Conservation (phyloP, 2,329 filamentous ascomycete genomes). For the Hypomyces perniciosus region DNA sequence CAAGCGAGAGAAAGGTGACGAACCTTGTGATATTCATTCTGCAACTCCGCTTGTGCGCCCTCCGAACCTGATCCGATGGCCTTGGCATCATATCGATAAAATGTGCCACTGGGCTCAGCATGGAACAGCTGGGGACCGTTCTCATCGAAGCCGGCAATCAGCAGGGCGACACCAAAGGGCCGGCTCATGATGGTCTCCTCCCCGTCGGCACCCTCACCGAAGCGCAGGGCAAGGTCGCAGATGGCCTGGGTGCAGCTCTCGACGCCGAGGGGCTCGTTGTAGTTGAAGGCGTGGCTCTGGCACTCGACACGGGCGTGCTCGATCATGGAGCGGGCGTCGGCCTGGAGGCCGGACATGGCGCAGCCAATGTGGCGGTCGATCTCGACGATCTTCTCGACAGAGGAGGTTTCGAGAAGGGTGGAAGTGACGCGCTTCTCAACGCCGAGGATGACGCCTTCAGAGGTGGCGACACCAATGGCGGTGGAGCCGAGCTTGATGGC, state of each 20-base stretch:
- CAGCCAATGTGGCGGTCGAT: slow-evolving; percentile 98
- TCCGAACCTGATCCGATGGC: slow-evolving; percentile 96
- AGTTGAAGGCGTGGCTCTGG: slow-evolving; percentile 97
- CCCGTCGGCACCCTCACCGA: slow-evolving; percentile 94
- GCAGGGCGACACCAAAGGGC: slow-evolving; percentile 90
- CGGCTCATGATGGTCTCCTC: slow-evolving; percentile 98
- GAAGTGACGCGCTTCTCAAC: slow-evolving; percentile 99
- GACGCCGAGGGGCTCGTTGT: slow-evolving; percentile 87
- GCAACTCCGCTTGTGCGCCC: slow-evolving; percentile 93
- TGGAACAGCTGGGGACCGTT: slow-evolving; percentile 96
- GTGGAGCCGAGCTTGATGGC: slow-evolving; percentile 99
- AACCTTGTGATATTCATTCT: slow-evolving; percentile 96
- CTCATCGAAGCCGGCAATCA: slow-evolving; percentile 97
- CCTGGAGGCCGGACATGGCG: slow-evolving; percentile 97
- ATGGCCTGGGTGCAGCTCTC: slow-evolving; percentile 99
- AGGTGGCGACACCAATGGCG: slow-evolving; percentile 94
- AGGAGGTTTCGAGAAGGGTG: slow-evolving; percentile 92
- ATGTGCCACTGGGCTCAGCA: slow-evolving; percentile 94
- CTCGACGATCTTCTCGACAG: slow-evolving; percentile 99
- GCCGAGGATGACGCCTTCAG: slow-evolving; percentile 89
- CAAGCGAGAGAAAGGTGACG: slow-evolving; percentile 12
- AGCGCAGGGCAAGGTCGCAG: slow-evolving; percentile 91
- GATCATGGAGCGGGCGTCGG: slow-evolving; percentile 94
- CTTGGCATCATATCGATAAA: slow-evolving; percentile 98
- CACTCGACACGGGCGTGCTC: slow-evolving; percentile 97